Percentiles rank a stretch among this genome's conserved stretches.
Conservation (phyloP, 2,329 filamentous ascomycete genomes). For the Eutypa lata region DNA sequence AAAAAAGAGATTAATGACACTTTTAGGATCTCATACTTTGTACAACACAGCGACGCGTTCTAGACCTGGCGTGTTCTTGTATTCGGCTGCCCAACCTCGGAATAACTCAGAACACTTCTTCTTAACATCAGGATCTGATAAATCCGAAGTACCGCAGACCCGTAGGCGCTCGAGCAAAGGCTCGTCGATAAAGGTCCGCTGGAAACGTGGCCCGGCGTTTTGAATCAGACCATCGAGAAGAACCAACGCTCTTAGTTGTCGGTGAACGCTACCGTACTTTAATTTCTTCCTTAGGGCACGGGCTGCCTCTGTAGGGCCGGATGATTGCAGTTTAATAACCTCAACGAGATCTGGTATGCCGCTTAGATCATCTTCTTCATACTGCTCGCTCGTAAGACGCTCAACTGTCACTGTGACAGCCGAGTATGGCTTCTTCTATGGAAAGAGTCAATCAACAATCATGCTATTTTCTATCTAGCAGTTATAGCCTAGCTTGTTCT, state of each 20-base stretch:
- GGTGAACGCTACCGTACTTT: constrained; percentile 95
- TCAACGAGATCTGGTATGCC: constrained; percentile 94
- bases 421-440: constrained; percentile 81
- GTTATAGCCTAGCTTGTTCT: background rate
- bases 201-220: constrained; percentile 85
- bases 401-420: constrained; percentile 92
- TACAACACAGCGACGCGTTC: constrained; percentile 78
- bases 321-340: constrained; percentile 83
- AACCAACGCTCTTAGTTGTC: constrained; percentile 82
- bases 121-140: constrained; percentile 82
- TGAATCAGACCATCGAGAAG: constrained; percentile 92
- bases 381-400: constrained; percentile 82
- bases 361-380: constrained; percentile 85
- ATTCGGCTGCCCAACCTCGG: constrained; percentile 78
- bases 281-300: constrained; percentile 95
- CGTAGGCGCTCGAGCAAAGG: constrained; percentile 87
- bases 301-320: constrained; percentile 84
- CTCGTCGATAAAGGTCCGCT: constrained; percentile 85
- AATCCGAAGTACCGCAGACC: constrained; percentile 78
- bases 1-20: background rate
- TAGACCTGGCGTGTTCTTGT: constrained; percentile 77
- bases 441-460: background rate
- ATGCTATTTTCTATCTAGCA: no score
- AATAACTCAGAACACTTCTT: constrained; percentile 87
- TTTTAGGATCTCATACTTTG: constrained; percentile 38